Evolutionary conservation across 306 rosid genomes (phyloP).

Genomic region (Medicago lupulina): DNA sequence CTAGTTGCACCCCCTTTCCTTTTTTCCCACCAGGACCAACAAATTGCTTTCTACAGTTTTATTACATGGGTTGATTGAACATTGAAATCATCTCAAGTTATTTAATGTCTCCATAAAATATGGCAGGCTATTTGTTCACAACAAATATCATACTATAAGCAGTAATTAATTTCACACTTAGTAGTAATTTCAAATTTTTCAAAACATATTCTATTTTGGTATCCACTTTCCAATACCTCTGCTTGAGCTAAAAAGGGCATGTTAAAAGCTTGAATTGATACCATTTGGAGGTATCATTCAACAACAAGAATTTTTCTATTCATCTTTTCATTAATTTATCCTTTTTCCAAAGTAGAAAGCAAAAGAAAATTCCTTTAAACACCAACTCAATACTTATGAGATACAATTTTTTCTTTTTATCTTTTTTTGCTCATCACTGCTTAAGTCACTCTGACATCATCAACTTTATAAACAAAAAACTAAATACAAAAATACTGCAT

Average conservation of each 20-base stretch:
- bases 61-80: not conserved
- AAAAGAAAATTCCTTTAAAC: constrained; percentile 56
- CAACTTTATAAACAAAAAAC: constrained; percentile 33
- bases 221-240: constrained; percentile 27
- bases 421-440: constrained; percentile 42
- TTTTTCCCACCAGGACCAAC: not conserved
- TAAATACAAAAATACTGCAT: constrained; percentile 19
- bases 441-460: constrained; percentile 44
- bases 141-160: too few relatives aligned
- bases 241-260: constrained; percentile 43
- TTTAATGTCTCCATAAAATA: too few relatives aligned
- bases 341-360: constrained; percentile 54
- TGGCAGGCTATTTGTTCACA: too few relatives aligned
- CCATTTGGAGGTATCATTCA: constrained; percentile 43
- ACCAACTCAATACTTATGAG: constrained; percentile 37
- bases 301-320: constrained; percentile 45
- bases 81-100: not conserved
- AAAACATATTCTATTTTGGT: constrained; percentile 14
- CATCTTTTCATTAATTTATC: constrained; percentile 28
- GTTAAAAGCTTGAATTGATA: constrained; percentile 49
- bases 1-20: not conserved
- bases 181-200: too few relatives aligned
- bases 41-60: not conserved
- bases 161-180: too few relatives aligned
- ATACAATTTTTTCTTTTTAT: constrained; percentile 29